A percentile compares a stretch with the other conserved stretches of the same genome.
phyloP scores from a whole-genome alignment of 2,329 filamentous ascomycete species.

The Talaromyces sp. region DNA sequence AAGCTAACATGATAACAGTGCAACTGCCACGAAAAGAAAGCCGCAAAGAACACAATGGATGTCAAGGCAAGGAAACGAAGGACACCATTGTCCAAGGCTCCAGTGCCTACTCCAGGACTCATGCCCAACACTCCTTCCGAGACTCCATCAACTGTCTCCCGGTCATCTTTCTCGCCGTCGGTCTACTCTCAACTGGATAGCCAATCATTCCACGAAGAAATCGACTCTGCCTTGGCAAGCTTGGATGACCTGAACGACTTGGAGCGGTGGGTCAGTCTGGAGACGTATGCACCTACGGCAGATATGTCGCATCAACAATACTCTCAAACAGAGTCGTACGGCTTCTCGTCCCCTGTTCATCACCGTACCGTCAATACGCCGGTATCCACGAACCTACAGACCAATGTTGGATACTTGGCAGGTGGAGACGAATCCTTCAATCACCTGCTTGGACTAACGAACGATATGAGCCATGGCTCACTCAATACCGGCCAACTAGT shows the following conservation, averaged over 20 bases:
- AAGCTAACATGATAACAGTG: slow-evolving; percentile 27
- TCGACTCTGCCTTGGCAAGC: background rate
- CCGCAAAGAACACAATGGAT: background rate
- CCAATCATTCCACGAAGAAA: background rate
- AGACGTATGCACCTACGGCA: background rate
- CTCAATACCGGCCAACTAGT: background rate
- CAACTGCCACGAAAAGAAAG: slow-evolving; percentile 35
- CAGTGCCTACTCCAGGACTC: background rate
- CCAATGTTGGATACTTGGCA: background rate
- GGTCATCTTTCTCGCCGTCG: slow-evolving; percentile 3
- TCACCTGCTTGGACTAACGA: background rate
- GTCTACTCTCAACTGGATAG: background rate
- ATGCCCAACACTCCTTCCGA: background rate
- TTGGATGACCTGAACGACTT: background rate
- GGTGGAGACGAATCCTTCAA: background rate
- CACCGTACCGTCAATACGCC: background rate
- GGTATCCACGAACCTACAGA: background rate
- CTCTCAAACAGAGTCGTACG: background rate
- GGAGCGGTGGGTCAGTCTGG: background rate
- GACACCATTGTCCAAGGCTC: background rate
- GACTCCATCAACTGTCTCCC: slow-evolving; percentile 1
- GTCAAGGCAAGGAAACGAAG: background rate
- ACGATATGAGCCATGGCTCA: background rate
- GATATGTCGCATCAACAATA: background rate
- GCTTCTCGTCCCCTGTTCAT: background rate